A percentile compares a stretch with the other conserved stretches of the same genome.
These are phyloP conservation scores for Metarhizium guizhouense DNA, from an alignment of 2,329 filamentous ascomycete species.

Conservation along the genomic window DNA sequence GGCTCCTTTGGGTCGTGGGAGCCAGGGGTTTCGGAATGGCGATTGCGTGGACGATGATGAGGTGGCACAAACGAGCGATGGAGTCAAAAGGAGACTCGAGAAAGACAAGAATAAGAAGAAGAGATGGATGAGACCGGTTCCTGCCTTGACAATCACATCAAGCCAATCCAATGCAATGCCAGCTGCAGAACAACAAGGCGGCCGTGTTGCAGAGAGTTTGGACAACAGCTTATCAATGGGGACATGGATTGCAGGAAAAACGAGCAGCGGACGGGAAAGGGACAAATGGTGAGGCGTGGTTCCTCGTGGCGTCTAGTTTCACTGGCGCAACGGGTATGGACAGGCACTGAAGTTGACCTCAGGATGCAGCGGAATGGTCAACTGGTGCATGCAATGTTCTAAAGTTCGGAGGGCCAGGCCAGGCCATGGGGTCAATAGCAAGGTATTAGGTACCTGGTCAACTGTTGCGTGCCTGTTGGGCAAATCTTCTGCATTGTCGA, in stretches of 20 bases:
- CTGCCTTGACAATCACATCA: not conserved
- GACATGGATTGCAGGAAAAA: too few species aligned
- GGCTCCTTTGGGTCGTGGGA: not conserved
- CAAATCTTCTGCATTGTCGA: too few species aligned
- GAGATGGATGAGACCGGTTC: not conserved
- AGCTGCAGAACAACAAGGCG: not conserved
- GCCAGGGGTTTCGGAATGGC: not conserved
- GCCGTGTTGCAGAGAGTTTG: not conserved
- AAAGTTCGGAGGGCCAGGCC: too few species aligned
- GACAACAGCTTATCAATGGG: not conserved
- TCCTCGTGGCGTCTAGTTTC: not conserved
- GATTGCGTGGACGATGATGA: constrained; percentile 1
- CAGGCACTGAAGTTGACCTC: too few species aligned
- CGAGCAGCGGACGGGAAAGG: too few species aligned
- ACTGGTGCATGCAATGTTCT: too few species aligned
- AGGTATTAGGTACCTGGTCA: too few species aligned
- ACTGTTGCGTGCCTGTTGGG: too few species aligned
- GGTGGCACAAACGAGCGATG: constrained; percentile 5
- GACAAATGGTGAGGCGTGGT: not conserved
- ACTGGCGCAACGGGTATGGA: not conserved
- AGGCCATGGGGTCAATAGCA: too few species aligned
- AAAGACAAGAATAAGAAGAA: not conserved
- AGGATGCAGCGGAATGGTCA: too few species aligned
- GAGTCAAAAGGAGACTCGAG: not conserved
- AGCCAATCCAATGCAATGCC: not conserved